Conservation (phyloP, 257 asterid species). For the Scutellaria galericulata region DNA sequence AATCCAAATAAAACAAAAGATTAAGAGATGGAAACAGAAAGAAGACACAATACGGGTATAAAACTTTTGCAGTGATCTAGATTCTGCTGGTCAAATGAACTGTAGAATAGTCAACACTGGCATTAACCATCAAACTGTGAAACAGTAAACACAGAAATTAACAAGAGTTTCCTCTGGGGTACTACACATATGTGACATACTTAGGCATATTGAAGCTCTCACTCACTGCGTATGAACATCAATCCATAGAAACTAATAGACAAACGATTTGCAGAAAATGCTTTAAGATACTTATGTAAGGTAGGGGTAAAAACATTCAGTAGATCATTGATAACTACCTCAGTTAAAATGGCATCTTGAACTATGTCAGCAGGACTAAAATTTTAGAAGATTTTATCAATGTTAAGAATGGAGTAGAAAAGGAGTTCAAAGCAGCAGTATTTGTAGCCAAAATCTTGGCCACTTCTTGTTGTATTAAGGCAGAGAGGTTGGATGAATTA, state of each 20-base stretch:
- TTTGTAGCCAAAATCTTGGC: too few relatives aligned
- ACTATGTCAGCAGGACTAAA: constrained; percentile 11
- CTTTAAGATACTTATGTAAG: not conserved
- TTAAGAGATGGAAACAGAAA: constrained; percentile 13
- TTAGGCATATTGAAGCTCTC: constrained; percentile 28
- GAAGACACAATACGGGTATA: not conserved
- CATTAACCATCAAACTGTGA: constrained; percentile 20
- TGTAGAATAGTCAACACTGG: constrained; percentile 3
- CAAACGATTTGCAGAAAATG: constrained; percentile 15
- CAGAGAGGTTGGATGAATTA: too few relatives aligned
- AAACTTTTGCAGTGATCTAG: constrained; percentile 14
- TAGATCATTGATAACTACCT: constrained; percentile 6
- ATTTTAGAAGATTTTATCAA: not conserved
- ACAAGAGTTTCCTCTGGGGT: constrained; percentile 4
- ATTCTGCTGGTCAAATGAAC: constrained; percentile 27
- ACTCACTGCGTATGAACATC: constrained; percentile 20
- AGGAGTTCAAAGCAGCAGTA: too few relatives aligned
- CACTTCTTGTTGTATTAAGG: too few relatives aligned
- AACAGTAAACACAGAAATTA: constrained; percentile 19
- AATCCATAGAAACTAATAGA: not conserved
- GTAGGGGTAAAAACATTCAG: not conserved
- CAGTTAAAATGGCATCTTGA: constrained; percentile 1
- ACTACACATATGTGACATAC: constrained; percentile 12
- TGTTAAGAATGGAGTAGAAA: constrained; percentile 11
- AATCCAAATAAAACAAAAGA: constrained; percentile 9